Evolutionary conservation across 495 filamentous ascomycete species (phyloP).

Genomic region (Aspergillus bridgeri): DNA sequence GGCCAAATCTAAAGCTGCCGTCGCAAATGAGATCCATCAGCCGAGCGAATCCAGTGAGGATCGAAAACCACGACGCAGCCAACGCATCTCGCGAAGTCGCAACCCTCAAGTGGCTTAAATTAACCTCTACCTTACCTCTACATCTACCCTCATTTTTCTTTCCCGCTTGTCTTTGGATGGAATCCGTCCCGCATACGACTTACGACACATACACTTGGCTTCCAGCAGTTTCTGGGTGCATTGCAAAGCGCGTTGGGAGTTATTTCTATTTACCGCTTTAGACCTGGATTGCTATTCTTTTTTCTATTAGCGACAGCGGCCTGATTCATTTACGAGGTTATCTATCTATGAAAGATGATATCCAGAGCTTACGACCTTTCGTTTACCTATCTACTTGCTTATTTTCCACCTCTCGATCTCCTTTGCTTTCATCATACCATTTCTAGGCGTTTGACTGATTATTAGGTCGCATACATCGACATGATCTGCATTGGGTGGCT

Average conservation of each 20-base stretch:
- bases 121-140: no score
- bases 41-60: constrained; percentile 16
- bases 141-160: background rate
- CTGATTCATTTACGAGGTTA: background rate
- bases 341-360: background rate
- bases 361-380: background rate
- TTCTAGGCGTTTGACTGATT: constrained; percentile 1
- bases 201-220: constrained; percentile 7
- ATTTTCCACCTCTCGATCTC: background rate
- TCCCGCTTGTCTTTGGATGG: background rate
- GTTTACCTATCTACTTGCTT: background rate
- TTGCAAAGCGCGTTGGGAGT: constrained; percentile 18
- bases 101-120: constrained; percentile 10
- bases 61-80: constrained; percentile 21
- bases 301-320: constrained; percentile 12
- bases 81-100: constrained; percentile 19
- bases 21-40: constrained; percentile 11
- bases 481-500: background rate
- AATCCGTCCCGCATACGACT: constrained; percentile 5
- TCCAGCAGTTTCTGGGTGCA: constrained; percentile 5
- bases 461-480: background rate
- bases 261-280: constrained; percentile 6
- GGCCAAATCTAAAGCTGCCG: constrained; percentile 5
- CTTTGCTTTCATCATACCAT: constrained; percentile 1
- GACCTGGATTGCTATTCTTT: constrained; percentile 7